A percentile compares a stretch with the other conserved stretches of the same genome.
These are phyloP conservation scores for Volvox carteri DNA, from an alignment of 163 green algal species.

Conservation along the genomic window DNA sequence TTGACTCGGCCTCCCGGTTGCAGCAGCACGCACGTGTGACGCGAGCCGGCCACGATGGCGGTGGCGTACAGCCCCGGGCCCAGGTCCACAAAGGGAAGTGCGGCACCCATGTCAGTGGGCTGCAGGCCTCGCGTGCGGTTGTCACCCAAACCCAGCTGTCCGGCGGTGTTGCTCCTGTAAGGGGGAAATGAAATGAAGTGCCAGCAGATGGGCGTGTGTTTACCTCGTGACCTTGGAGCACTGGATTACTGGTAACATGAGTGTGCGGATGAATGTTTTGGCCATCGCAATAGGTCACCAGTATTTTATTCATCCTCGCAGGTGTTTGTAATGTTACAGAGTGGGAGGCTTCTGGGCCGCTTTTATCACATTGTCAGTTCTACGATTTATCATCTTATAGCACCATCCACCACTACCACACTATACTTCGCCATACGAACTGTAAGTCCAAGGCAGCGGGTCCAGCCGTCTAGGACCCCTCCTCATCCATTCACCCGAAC, in stretches of 20 bases:
- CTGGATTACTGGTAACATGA: background rate
- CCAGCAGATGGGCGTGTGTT: background rate
- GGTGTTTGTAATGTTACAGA: too few species aligned
- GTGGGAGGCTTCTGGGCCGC: too few species aligned
- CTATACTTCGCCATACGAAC: too few species aligned
- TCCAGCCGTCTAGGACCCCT: too few species aligned
- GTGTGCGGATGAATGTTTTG: background rate
- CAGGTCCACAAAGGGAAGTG: conserved; percentile 1
- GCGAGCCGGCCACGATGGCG: too few species aligned
- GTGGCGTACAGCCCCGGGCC: background rate
- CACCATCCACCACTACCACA: too few species aligned
- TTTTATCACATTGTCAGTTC: too few species aligned
- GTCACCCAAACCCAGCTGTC: background rate
- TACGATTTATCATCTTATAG: too few species aligned
- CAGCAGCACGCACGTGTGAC: background rate
- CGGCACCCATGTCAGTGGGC: background rate
- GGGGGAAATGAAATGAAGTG: background rate
- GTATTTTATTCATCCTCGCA: too few species aligned
- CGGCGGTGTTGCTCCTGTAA: background rate
- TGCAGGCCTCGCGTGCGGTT: background rate
- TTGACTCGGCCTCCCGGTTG: background rate
- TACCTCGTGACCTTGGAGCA: background rate
- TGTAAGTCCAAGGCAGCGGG: too few species aligned
- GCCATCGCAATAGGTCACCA: background rate
- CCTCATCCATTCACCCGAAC: too few species aligned